Evolutionary conservation across 1,284 basidiomycete species (phyloP).

Genomic region (Cystobasidium pallidum): DNA sequence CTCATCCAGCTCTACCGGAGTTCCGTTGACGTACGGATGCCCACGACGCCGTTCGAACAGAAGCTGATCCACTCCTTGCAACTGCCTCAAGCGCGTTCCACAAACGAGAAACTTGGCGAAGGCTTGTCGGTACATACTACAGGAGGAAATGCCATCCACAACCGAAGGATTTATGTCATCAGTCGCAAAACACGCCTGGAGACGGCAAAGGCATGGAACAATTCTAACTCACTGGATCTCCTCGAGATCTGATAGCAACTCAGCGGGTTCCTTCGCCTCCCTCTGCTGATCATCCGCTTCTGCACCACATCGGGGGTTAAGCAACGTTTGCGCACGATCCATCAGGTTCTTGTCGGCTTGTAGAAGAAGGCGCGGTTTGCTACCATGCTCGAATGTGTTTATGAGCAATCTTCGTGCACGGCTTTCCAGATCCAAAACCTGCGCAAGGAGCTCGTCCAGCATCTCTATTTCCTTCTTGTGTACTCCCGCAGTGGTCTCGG

Average conservation of each 20-base stretch:
- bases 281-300: neutral
- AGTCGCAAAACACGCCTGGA: neutral
- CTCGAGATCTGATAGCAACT: slow-evolving; percentile 14
- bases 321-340: slow-evolving; percentile 19
- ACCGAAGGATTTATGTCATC: too few species aligned
- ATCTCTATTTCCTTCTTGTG: slow-evolving; percentile 44
- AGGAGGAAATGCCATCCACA: neutral
- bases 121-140: slow-evolving; percentile 54
- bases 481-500: neutral
- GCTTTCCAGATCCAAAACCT: slow-evolving; percentile 24
- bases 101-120: slow-evolving; percentile 58
- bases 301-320: neutral
- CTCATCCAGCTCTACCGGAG: slow-evolving; percentile 6
- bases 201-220: neutral
- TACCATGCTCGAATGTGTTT: slow-evolving; percentile 46
- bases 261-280: neutral
- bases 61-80: slow-evolving; percentile 56
- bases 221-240: slow-evolving; percentile 27
- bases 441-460: slow-evolving; percentile 5
- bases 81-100: slow-evolving; percentile 55
- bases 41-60: slow-evolving; percentile 55
- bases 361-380: slow-evolving; percentile 55
- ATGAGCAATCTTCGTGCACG: slow-evolving; percentile 18
- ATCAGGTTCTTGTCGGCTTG: slow-evolving; percentile 36
- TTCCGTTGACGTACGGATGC: slow-evolving; percentile 9